These are phyloP conservation scores for Dicorynia guianensis DNA, from an alignment of 306 rosid species.

Conservation along the genomic window DNA sequence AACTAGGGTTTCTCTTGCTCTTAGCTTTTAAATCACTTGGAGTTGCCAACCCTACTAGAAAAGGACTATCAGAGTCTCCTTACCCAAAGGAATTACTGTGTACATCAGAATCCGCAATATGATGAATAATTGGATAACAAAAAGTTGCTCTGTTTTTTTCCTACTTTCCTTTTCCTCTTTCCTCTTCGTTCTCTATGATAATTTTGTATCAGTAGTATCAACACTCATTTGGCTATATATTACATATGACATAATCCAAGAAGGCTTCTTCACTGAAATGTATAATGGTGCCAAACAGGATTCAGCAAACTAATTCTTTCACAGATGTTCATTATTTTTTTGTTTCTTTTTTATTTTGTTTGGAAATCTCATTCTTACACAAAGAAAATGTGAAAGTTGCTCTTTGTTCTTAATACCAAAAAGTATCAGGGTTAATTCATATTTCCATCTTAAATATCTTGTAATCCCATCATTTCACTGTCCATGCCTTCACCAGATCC, in stretches of 20 bases:
- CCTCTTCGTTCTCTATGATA: neutral
- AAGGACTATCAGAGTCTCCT: neutral
- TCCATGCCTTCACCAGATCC: constrained; percentile 22
- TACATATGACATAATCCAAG: constrained; percentile 1
- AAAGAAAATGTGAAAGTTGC: neutral
- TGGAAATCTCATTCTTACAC: too few species aligned
- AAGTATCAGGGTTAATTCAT: constrained; percentile 1
- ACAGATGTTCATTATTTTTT: too few species aligned
- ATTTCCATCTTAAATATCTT: constrained; percentile 14
- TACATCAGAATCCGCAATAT: neutral
- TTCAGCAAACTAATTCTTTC: constrained; percentile 5
- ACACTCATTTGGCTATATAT: neutral
- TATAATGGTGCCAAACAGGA: constrained; percentile 5
- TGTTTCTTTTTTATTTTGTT: too few species aligned
- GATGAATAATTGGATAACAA: too few species aligned
- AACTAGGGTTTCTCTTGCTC: constrained; percentile 19
- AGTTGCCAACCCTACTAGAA: too few species aligned
- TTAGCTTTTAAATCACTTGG: constrained; percentile 6
- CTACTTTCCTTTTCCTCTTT: neutral
- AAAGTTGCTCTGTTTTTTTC: too few species aligned
- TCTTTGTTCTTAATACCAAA: constrained; percentile 23
- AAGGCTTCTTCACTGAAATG: neutral
- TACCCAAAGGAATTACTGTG: constrained; percentile 5
- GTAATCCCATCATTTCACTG: neutral
- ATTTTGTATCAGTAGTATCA: neutral